phyloP scores from a whole-genome alignment of 768 basidiomycete species.

The Lactifluus piperatus region DNA sequence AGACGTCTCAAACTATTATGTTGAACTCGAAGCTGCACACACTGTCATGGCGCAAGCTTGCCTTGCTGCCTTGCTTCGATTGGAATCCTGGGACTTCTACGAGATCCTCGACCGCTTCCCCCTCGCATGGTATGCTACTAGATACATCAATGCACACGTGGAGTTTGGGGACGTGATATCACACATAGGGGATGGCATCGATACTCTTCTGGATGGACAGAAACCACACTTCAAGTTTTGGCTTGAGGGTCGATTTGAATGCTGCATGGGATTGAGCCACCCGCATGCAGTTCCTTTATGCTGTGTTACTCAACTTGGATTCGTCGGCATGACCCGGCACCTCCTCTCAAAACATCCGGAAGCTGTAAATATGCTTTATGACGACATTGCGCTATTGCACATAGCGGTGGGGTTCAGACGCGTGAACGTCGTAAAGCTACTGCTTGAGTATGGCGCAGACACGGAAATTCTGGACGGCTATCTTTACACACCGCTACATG shows the following conservation, averaged over 20 bases:
- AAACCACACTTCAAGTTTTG: neutral
- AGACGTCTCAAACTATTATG: neutral
- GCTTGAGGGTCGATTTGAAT: neutral
- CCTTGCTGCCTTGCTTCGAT: neutral
- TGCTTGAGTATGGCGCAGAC: too few species aligned
- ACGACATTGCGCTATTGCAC: too few species aligned
- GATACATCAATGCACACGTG: neutral
- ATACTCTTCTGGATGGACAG: neutral
- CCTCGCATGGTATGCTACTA: neutral
- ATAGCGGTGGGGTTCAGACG: too few species aligned
- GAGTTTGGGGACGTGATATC: neutral
- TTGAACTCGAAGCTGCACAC: neutral
- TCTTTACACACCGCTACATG: too few species aligned
- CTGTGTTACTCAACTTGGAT: too few species aligned
- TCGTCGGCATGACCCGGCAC: too few species aligned
- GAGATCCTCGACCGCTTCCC: neutral
- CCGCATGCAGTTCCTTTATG: too few species aligned
- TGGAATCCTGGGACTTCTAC: neutral
- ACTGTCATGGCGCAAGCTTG: neutral
- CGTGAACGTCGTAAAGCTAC: too few species aligned
- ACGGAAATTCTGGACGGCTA: too few species aligned
- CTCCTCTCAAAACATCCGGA: too few species aligned
- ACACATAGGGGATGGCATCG: neutral
- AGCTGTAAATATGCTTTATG: too few species aligned
- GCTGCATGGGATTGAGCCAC: neutral